These are phyloP conservation scores for Torulaspora maleeae DNA, from an alignment of 805 yeast genomes.

Conservation along the genomic window DNA sequence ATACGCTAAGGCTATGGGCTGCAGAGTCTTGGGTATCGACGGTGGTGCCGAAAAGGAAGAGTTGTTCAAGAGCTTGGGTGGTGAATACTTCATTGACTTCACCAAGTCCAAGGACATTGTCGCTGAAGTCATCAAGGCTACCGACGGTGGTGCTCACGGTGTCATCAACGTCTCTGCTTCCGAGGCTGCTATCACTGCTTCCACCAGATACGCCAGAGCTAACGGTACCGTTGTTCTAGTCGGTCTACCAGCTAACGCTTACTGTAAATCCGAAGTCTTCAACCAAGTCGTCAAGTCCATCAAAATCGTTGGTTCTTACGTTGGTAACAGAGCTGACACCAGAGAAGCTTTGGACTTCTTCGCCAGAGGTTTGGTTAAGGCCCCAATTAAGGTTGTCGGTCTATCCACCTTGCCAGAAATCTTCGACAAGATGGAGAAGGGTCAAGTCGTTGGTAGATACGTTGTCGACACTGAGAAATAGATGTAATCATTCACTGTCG, in stretches of 20 bases:
- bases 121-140: constrained; percentile 49
- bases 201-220: constrained; percentile 56
- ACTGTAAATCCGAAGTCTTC: constrained; percentile 65
- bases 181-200: constrained; percentile 58
- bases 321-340: constrained; percentile 85
- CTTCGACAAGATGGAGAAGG: constrained; percentile 71
- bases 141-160: constrained; percentile 74
- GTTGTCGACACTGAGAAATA: constrained; percentile 70
- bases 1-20: constrained; percentile 74
- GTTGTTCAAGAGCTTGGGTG: constrained; percentile 56
- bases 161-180: constrained; percentile 73
- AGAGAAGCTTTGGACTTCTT: constrained; percentile 73
- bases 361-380: constrained; percentile 58
- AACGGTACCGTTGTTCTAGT: constrained; percentile 68
- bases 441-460: constrained; percentile 78
- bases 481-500: not conserved
- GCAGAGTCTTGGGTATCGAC: constrained; percentile 65
- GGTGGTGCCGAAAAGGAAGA: constrained; percentile 61
- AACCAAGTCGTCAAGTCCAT: constrained; percentile 68
- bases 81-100: constrained; percentile 60
- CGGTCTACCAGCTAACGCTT: constrained; percentile 78
- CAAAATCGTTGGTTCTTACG: constrained; percentile 75
- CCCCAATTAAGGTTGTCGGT: constrained; percentile 70
- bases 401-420: constrained; percentile 63
- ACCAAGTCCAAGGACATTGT: constrained; percentile 51